Evolutionary conservation across 1,139 yeast species (phyloP).

Genomic region (Blastobotrys elegans): DNA sequence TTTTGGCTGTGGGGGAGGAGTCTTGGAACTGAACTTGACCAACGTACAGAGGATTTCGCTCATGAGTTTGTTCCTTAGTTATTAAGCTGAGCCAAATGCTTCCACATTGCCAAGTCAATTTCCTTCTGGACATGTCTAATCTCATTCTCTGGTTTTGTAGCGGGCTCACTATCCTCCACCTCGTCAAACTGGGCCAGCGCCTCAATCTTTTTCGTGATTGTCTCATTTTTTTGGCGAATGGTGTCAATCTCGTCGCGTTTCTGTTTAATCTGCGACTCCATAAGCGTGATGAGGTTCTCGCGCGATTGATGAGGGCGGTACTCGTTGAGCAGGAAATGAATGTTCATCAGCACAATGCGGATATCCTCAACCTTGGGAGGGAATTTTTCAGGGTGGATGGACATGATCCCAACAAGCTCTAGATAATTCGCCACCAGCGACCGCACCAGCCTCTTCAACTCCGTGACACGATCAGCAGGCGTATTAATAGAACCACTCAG

Average conservation of each 20-base stretch:
- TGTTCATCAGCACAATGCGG: conserved; percentile 69
- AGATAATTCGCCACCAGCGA: conserved; percentile 66
- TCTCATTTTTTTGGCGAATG: conserved; percentile 24
- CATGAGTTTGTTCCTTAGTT: background rate
- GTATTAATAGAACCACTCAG: conserved; percentile 41
- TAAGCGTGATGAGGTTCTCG: conserved; percentile 67
- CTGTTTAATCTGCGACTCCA: conserved; percentile 45
- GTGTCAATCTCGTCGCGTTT: conserved; percentile 25
- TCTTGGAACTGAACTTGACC: no score
- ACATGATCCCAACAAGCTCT: conserved; percentile 69
- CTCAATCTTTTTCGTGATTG: conserved; percentile 24
- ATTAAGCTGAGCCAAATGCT: background rate
- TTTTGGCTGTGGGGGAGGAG: no score
- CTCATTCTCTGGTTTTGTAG: background rate
- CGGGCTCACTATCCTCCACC: background rate
- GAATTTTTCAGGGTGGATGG: conserved; percentile 62
- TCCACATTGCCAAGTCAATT: conserved; percentile 15
- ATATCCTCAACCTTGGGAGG: conserved; percentile 65
- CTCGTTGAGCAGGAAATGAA: conserved; percentile 77
- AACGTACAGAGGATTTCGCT: background rate
- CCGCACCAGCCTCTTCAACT: conserved; percentile 63
- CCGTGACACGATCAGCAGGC: conserved; percentile 46
- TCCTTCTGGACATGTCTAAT: conserved; percentile 11
- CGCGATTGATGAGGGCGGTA: conserved; percentile 88
- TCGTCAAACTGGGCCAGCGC: conserved; percentile 24